Percentiles rank a stretch among this genome's conserved stretches.
phyloP scores from a whole-genome alignment of 2,329 filamentous ascomycete species.

The Ophiocordyceps sinensis region DNA sequence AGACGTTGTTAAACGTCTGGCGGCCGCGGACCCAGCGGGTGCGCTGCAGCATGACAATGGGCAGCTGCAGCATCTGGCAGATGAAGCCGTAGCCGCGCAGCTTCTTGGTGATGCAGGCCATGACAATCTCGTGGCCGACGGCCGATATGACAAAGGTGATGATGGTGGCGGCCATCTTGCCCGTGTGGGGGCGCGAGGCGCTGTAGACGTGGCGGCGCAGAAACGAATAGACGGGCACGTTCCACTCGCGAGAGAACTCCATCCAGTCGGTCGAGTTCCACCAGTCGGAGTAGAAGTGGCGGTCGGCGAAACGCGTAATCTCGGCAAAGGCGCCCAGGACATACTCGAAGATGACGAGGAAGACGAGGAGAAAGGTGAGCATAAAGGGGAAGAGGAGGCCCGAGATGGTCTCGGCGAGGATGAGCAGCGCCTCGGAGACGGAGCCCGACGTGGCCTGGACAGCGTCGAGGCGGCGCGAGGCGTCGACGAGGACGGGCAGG shows the following conservation, averaged over 20 bases:
- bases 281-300: conserved; percentile 78
- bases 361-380: conserved; percentile 87
- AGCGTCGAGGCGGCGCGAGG: conserved; percentile 36
- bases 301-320: conserved; percentile 82
- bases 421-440: conserved; percentile 54
- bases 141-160: conserved; percentile 89
- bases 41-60: conserved; percentile 83
- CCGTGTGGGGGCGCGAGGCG: conserved; percentile 63
- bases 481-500: conserved; percentile 70
- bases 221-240: conserved; percentile 93
- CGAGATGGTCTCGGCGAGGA: conserved; percentile 80
- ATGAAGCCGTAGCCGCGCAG: conserved; percentile 85
- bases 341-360: conserved; percentile 97
- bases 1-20: conserved; percentile 72
- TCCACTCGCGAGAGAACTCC: conserved; percentile 94
- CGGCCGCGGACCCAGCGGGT: conserved; percentile 61
- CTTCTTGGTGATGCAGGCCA: conserved; percentile 97
- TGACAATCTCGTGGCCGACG: conserved; percentile 83
- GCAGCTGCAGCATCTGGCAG: conserved; percentile 92
- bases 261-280: conserved; percentile 80
- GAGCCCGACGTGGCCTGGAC: conserved; percentile 14
- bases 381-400: conserved; percentile 94
- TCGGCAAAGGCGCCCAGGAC: conserved; percentile 88
- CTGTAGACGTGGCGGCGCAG: conserved; percentile 88
- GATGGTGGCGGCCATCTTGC: conserved; percentile 61